Evolutionary conservation across 371 early-diverging fungal genomes (phyloP).

Genomic region (Mortierella sp.): DNA sequence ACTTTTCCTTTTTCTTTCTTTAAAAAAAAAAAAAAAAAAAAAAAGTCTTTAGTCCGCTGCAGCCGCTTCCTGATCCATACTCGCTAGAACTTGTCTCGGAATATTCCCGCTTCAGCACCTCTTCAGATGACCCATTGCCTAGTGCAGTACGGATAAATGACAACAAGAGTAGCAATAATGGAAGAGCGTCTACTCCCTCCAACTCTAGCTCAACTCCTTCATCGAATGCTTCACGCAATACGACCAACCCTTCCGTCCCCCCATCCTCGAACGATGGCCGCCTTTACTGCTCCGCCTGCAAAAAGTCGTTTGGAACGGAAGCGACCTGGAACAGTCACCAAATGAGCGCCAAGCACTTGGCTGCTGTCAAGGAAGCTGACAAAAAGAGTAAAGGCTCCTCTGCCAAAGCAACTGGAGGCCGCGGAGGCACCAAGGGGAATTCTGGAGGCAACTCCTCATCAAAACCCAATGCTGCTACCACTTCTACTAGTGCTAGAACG

Average conservation of each 20-base stretch:
- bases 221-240: background rate
- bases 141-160: background rate
- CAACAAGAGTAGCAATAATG: slow-evolving; percentile 5
- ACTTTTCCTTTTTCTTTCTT: background rate
- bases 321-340: slow-evolving; percentile 53
- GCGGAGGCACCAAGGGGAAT: background rate
- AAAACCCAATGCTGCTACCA: too few relatives aligned
- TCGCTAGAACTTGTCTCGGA: slow-evolving; percentile 30
- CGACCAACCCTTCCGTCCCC: background rate
- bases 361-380: slow-evolving; percentile 40
- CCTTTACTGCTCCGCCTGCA: slow-evolving; percentile 40
- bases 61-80: slow-evolving; percentile 28
- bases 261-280: slow-evolving; percentile 8
- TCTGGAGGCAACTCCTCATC: too few relatives aligned
- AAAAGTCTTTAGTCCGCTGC: slow-evolving; percentile 37
- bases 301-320: slow-evolving; percentile 47
- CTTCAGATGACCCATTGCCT: background rate
- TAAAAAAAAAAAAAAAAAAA: background rate
- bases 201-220: background rate
- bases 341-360: slow-evolving; percentile 47
- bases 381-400: slow-evolving; percentile 37
- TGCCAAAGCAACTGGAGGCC: background rate
- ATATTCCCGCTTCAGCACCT: slow-evolving; percentile 25
- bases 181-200: slow-evolving; percentile 3
- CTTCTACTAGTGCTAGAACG: too few relatives aligned